phyloP scores from a whole-genome alignment of 257 asterid genomes.

The Solanum peruvianum region DNA sequence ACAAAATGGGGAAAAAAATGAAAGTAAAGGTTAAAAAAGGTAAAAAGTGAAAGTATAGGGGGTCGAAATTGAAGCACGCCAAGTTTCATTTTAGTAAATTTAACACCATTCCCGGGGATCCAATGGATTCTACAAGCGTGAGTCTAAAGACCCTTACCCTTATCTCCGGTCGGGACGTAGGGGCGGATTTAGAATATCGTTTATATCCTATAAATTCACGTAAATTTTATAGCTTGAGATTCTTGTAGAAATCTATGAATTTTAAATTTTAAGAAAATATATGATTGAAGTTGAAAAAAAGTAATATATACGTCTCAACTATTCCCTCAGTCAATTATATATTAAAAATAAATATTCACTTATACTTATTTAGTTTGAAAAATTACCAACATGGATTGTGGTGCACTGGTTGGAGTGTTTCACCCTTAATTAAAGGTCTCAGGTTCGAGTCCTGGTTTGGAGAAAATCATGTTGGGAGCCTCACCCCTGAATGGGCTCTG shows the following conservation, averaged over 20 bases:
- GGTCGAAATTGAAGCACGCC: constrained; percentile 47
- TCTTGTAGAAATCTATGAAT: neutral
- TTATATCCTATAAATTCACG: neutral
- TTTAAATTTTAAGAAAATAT: neutral
- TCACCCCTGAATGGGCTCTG: no score
- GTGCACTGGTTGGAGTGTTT: no score
- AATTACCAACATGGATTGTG: no score
- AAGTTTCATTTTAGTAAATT: constrained; percentile 1
- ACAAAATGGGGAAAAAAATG: neutral
- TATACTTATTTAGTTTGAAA: no score
- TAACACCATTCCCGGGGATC: constrained; percentile 24
- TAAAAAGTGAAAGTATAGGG: neutral
- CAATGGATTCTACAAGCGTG: constrained; percentile 44
- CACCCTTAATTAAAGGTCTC: no score
- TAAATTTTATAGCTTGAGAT: neutral
- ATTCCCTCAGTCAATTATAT: no score
- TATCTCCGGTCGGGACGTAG: neutral
- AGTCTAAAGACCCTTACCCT: constrained; percentile 8
- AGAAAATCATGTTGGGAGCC: no score
- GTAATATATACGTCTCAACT: no score
- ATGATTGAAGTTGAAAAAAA: neutral
- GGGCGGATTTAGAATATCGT: neutral
- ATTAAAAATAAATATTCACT: no score
- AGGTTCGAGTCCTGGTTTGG: no score
- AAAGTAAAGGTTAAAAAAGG: constrained; percentile 4